Percentiles rank a stretch among this genome's conserved stretches.
phyloP scores from a whole-genome alignment of 2,329 filamentous ascomycete species.

The Aspergillus terreus region DNA sequence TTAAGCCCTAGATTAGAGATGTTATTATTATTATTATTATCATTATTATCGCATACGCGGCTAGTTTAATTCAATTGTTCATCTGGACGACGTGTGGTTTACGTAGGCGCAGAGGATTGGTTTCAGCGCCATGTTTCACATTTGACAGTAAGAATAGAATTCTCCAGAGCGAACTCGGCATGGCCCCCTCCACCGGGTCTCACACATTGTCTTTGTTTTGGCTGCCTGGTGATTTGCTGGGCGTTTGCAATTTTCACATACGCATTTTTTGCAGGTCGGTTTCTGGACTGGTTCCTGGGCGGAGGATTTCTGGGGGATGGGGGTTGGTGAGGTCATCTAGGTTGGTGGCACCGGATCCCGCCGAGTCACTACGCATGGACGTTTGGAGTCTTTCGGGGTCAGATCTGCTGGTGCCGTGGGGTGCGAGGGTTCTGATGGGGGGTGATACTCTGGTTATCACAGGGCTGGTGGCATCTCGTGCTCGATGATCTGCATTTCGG shows the following conservation, averaged over 20 bases:
- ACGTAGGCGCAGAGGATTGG: not conserved
- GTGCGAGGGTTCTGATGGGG: too few species aligned
- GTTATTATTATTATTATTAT: not conserved
- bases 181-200: not conserved
- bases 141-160: slow-evolving; percentile 1
- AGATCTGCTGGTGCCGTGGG: too few species aligned
- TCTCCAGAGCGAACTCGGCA: not conserved
- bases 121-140: slow-evolving; percentile 4
- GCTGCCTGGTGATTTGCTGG: not conserved
- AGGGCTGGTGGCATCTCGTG: too few species aligned
- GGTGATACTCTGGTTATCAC: too few species aligned
- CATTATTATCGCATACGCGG: not conserved
- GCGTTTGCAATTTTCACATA: not conserved
- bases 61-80: not conserved
- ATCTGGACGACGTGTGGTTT: not conserved
- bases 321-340: too few species aligned
- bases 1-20: slow-evolving; percentile 15
- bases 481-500: too few species aligned
- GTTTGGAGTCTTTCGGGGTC: too few species aligned
- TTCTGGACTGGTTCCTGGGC: not conserved
- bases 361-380: too few species aligned
- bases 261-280: not conserved
- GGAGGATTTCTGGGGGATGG: too few species aligned
- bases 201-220: not conserved
- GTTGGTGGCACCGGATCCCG: too few species aligned